Conservation (phyloP, 2,329 filamentous ascomycete genomes). For the Claviceps monticola region DNA sequence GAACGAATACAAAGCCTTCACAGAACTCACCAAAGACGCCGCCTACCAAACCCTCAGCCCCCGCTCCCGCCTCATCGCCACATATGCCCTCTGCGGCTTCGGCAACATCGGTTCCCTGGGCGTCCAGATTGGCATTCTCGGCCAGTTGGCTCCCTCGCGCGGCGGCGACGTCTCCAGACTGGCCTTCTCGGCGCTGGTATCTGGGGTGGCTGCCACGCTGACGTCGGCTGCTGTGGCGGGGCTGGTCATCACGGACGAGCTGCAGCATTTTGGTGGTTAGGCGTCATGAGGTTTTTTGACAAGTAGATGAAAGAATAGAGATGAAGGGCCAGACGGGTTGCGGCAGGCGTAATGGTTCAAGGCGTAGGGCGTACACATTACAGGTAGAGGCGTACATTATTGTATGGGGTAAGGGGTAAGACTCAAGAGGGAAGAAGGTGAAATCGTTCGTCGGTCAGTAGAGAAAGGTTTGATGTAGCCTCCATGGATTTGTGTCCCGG, state of each 20-base stretch:
- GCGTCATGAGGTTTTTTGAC: too few relatives aligned
- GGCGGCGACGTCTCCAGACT: conserved; percentile 62
- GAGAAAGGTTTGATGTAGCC: too few relatives aligned
- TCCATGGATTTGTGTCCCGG: too few relatives aligned
- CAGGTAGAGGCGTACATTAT: not conserved
- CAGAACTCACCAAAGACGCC: conserved; percentile 34
- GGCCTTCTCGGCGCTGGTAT: conserved; percentile 62
- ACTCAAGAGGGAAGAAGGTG: not conserved
- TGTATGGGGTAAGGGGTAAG: not conserved
- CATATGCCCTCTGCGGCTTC: conserved; percentile 72
- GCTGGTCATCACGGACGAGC: conserved; percentile 49
- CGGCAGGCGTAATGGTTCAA: too few relatives aligned
- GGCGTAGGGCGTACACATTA: not conserved
- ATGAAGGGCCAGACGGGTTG: not conserved
- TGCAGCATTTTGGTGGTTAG: not conserved
- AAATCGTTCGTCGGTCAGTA: not conserved
- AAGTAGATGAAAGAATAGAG: not conserved
- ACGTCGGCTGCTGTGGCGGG: conserved; percentile 68
- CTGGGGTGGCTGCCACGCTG: conserved; percentile 66
- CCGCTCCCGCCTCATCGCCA: conserved; percentile 68
- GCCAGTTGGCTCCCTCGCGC: conserved; percentile 63
- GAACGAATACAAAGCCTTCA: conserved; percentile 72
- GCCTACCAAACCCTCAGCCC: conserved; percentile 51
- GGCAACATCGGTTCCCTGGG: conserved; percentile 81
- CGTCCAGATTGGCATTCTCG: conserved; percentile 78